Evolutionary conservation across 2,329 filamentous ascomycete genomes (phyloP).

Genomic region (Trichoderma sp.): DNA sequence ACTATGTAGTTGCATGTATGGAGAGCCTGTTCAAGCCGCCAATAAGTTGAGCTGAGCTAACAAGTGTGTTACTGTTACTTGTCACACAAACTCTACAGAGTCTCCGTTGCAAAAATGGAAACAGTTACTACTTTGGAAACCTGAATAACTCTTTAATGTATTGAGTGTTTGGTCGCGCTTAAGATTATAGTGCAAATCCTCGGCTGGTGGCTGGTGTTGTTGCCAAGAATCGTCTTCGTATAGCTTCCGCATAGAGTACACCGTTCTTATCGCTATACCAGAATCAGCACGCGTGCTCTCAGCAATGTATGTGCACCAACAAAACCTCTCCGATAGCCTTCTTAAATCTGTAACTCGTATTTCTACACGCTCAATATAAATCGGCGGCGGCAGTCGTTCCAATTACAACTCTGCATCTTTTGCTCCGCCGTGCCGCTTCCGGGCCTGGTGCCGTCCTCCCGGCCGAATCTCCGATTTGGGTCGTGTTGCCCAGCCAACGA

Average conservation of each 20-base stretch:
- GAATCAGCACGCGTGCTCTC: neutral
- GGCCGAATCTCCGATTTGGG: neutral
- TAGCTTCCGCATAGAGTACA: neutral
- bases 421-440: conserved; percentile 4
- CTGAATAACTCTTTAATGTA: neutral
- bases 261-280: neutral
- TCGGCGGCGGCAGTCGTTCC: neutral
- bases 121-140: neutral
- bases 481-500: conserved; percentile 18
- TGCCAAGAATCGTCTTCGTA: neutral
- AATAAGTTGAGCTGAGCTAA: neutral
- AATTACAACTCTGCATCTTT: neutral
- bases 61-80: neutral
- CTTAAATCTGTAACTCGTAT: neutral
- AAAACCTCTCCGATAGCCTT: neutral
- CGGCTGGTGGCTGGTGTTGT: neutral
- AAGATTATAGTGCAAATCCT: neutral
- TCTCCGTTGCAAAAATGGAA: neutral
- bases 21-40: neutral
- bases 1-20: neutral
- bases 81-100: neutral
- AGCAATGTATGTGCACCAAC: neutral
- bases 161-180: neutral
- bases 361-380: neutral
- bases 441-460: conserved; percentile 11